Conservation (phyloP, 2,329 filamentous ascomycete genomes). For the Aspergillus sp. region DNA sequence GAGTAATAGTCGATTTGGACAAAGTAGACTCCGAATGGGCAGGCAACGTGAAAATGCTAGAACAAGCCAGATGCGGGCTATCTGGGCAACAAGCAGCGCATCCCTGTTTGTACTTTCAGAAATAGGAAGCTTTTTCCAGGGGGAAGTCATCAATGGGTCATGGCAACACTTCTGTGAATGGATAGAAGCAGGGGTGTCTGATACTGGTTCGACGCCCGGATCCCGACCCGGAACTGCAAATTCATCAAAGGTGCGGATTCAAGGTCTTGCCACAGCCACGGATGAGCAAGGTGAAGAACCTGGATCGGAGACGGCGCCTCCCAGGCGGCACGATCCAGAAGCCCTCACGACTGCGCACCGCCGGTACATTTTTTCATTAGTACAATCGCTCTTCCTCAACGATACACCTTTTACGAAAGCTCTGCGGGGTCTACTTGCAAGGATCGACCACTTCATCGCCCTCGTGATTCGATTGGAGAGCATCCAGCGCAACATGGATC, state of each 20-base stretch:
- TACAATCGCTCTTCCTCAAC: constrained; percentile 45
- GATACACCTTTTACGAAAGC: constrained; percentile 40
- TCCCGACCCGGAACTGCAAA: constrained; percentile 43
- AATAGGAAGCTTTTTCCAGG: constrained; percentile 83
- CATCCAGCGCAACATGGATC: constrained; percentile 75
- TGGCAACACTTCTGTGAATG: constrained; percentile 79
- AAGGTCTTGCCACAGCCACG: not conserved
- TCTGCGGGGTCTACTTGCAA: constrained; percentile 39
- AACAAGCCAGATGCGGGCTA: constrained; percentile 68
- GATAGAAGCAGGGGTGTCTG: constrained; percentile 55
- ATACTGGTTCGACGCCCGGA: constrained; percentile 23
- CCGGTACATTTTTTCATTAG: constrained; percentile 69
- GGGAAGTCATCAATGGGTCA: constrained; percentile 77
- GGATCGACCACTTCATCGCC: constrained; percentile 79
- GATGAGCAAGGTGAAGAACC: constrained; percentile 14
- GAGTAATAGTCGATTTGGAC: constrained; percentile 61
- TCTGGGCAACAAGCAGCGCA: constrained; percentile 88
- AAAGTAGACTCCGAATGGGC: constrained; percentile 60
- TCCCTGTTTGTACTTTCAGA: constrained; percentile 88
- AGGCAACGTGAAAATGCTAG: constrained; percentile 65
- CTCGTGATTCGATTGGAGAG: constrained; percentile 72
- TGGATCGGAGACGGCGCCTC: constrained; percentile 12
- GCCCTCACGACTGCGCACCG: constrained; percentile 77
- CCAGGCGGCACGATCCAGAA: constrained; percentile 72
- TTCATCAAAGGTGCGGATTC: constrained; percentile 23